Evolutionary conservation across 1,284 basidiomycete species (phyloP), one percentile per base, ranked within the genome.

Genomic region (Fomitopsis palustris): DNA sequence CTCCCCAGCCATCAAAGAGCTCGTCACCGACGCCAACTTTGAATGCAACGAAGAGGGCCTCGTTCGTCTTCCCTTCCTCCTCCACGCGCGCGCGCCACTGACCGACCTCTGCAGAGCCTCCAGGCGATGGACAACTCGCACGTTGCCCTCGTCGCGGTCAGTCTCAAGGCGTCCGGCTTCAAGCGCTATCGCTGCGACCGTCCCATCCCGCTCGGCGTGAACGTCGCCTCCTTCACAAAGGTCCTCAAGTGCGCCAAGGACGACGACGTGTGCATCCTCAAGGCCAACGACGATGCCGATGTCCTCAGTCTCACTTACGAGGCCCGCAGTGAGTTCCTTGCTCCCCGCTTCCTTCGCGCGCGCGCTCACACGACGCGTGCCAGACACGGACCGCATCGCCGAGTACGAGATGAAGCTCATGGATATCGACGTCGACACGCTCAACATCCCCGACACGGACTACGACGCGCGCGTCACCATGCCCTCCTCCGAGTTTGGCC

Each of bases 101-200:
- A 17, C 43, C 60, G 37, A 59, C 47, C 29, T 55, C 43, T 51
- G 25, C 63, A 89, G 87, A 86, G 86, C 58, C 83, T 98, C 16
- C 97, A 99, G 82, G 96, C 97, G 1, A 99, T 99, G 97, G 97
- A 99, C 81, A 98, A 98, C 84, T 98, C 96, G 6, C 97, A 99
- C 77, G 96, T 99, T 69, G 97, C 96, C 1, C 90, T 98, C 61
- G 96, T 98, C 39, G 79, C 93, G 8, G 91, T 96, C 54, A 83
- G 88, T 63, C 83, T 98, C 53, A 77, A 87, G 31, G 83, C 86
- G 0, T 78, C 82, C 0, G 92, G 92, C 33, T 98, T 98, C 80
- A 86, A 91, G 70, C 81, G 85, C 58, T 99, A 92, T 77, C 89
- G 97, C 66, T 98, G 96, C 73, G 97, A 99, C 76, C 86, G 95